Evolutionary conservation across 1,139 yeast species (phyloP).

Genomic region (Yamadazyma oceani): DNA sequence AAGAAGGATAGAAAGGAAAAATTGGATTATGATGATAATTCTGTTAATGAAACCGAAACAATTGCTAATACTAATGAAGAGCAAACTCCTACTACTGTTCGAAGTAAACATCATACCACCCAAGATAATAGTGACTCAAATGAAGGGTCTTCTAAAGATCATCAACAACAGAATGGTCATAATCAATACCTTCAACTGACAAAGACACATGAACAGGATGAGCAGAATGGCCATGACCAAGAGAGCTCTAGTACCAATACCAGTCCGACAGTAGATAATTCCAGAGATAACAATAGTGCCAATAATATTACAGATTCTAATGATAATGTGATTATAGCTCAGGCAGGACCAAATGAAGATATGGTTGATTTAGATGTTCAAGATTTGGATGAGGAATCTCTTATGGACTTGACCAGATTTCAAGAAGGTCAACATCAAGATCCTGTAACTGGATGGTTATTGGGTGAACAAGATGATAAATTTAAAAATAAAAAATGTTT

Average conservation of each 20-base stretch:
- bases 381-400: slow-evolving; percentile 17
- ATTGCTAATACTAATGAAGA: slow-evolving; percentile 44
- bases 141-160: slow-evolving; percentile 2
- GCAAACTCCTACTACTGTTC: slow-evolving; percentile 9
- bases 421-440: slow-evolving; percentile 70
- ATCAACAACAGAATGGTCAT: not conserved
- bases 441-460: slow-evolving; percentile 60
- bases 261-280: slow-evolving; percentile 12
- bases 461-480: slow-evolving; percentile 43
- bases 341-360: slow-evolving; percentile 21
- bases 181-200: no score
- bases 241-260: slow-evolving; percentile 4
- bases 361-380: slow-evolving; percentile 17
- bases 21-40: slow-evolving; percentile 39
- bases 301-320: slow-evolving; percentile 7
- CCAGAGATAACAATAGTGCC: slow-evolving; percentile 7
- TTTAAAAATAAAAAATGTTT: slow-evolving; percentile 72
- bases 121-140: not conserved
- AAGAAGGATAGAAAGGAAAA: slow-evolving; percentile 26
- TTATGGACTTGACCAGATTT: slow-evolving; percentile 39
- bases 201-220: no score
- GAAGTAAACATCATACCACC: slow-evolving; percentile 1
- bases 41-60: slow-evolving; percentile 46
- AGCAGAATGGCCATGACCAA: no score
- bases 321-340: slow-evolving; percentile 20